Base-by-base conservation (phyloP, 2,329 filamentous ascomycete species). In the Ceratocystis eucalypticola region DNA sequence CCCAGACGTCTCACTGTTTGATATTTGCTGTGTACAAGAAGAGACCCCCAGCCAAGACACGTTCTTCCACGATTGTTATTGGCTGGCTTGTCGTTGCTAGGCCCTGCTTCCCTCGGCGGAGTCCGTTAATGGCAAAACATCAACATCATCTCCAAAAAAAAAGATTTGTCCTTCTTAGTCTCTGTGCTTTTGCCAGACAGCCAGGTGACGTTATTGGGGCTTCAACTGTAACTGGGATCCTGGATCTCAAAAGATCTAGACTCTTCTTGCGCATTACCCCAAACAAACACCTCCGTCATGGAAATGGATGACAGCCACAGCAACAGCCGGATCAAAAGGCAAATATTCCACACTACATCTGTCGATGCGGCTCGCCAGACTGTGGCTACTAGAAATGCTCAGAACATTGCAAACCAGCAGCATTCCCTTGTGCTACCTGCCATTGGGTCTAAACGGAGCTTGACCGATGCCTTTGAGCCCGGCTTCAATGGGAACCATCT, bases 261-360 rank as follows among this genome's bases (percentile, higher is more conserved):
- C 37, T 41, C 12, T 41, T 12, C 37, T 41, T 12, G 37, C 12
- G 10, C 37, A 41, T 15, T 15, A 41, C 12, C 12, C 37, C 37
- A 41, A 41, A 41, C 37, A 41, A 15, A 6, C 28, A n/a, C 28
- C 12, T 17, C 37, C n/a, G 33, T n/a, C 25, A 50, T 65, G 41
- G 15, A 48, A 7, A 30, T 33, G 25, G 61, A 50, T 41, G 17
- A 57, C n/a, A 22, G 5, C 12, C 37, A 41, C 37, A 41, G 37
- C 3, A 41, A 41, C 15, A 62, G 62, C 20, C 46, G 44, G 28
- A n/a, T 41, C 20, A 66, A 62, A 8, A 48, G 44, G 41, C 62
- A 63, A 53, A 59, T 62, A 8, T 66, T 66, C 41, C 67, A 68
- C 28, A 68, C 67, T 28, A 68, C 67, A 3, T 68, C 64, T 3